Evolutionary conservation across 768 basidiomycete species (phyloP).

Genomic region (Butyriboletus loyo): DNA sequence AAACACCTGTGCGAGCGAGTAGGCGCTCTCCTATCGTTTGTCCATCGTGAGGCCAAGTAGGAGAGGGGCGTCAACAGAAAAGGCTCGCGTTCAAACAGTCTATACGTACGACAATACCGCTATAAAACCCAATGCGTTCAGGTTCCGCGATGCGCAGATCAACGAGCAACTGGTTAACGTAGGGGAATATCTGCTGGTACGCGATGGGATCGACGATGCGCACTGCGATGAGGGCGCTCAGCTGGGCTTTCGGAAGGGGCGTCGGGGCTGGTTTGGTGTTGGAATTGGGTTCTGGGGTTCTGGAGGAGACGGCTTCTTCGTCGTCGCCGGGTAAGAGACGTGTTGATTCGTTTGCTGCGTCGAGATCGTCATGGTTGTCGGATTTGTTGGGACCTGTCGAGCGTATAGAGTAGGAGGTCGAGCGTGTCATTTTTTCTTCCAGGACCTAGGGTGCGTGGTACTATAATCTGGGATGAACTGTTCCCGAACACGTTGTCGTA

Average conservation of each 20-base stretch:
- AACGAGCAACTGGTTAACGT: slow-evolving; percentile 62
- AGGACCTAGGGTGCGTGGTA: neutral
- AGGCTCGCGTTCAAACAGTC: slow-evolving; percentile 9
- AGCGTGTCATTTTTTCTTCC: neutral
- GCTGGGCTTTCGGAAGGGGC: slow-evolving; percentile 44
- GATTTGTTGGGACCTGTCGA: neutral
- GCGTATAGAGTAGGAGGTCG: neutral
- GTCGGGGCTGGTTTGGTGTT: neutral
- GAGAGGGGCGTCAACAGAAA: neutral
- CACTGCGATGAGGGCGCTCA: slow-evolving; percentile 39
- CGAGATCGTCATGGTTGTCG: neutral
- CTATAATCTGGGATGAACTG: neutral
- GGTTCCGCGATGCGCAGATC: slow-evolving; percentile 51
- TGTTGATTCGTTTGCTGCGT: slow-evolving; percentile 10
- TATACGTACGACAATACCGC: slow-evolving; percentile 51
- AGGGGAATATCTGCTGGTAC: slow-evolving; percentile 62
- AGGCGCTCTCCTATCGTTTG: slow-evolving; percentile 51
- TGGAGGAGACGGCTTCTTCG: slow-evolving; percentile 1
- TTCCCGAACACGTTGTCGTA: neutral
- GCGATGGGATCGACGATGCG: slow-evolving; percentile 58
- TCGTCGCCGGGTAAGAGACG: slow-evolving; percentile 10
- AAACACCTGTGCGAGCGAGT: slow-evolving; percentile 56
- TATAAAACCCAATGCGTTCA: slow-evolving; percentile 61
- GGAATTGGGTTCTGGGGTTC: too few relatives aligned
- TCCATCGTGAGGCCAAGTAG: neutral